Base-by-base conservation (phyloP, 805 yeast species). In the Candida khao-thaluensis region DNA sequence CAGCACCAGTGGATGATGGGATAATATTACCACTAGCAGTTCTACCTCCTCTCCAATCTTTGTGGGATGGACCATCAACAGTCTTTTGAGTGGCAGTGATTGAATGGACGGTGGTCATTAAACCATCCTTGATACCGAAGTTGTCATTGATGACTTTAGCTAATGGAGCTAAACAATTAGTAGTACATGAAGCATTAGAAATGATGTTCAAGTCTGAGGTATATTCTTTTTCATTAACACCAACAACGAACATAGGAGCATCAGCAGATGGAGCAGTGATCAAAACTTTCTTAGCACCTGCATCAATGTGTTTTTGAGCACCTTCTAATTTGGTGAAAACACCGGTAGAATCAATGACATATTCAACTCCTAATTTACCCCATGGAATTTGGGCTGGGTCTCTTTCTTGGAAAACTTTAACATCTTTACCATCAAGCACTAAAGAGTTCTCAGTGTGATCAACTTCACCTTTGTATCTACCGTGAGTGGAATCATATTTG, bases 31-130 rank as follows among this genome's bases (percentile, higher is more conserved):
- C 65, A 33, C 59, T 51, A 39, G 65, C 65, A 49, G 65, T 60
- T 56, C 65, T 56, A 45, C 65, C 65, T 40, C 65, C 65, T 59
- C 65, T 60, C 65, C 65, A 60, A 55, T 60, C 65, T 52, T 60
- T 60, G 55, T 60, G 63, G 46, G 65, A 60, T 44, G 65, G 65
- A 51, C 64, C 64, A 41, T 60, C 65, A 37, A 60, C 65, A 40
- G 65, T 60, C 53, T 60, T 60, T 48, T 60, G 65, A 46, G 65
- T 58, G 43, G 65, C 65, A 48, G 65, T 60, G 49, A 60, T 58
- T 45, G 65, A 60, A 53, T 60, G 65, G 46, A 60, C 60, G 39
- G 65, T 60, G 53, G 64, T 59, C 65, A 60, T 60, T 50, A 60
- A 58, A 50, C 62, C 65, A 47, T 59, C 64, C 48, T 60, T 59